Evolutionary conservation across 1,139 yeast species (phyloP), one percentile per base, ranked within the genome.

Genomic region (Blastobotrys elegans): DNA sequence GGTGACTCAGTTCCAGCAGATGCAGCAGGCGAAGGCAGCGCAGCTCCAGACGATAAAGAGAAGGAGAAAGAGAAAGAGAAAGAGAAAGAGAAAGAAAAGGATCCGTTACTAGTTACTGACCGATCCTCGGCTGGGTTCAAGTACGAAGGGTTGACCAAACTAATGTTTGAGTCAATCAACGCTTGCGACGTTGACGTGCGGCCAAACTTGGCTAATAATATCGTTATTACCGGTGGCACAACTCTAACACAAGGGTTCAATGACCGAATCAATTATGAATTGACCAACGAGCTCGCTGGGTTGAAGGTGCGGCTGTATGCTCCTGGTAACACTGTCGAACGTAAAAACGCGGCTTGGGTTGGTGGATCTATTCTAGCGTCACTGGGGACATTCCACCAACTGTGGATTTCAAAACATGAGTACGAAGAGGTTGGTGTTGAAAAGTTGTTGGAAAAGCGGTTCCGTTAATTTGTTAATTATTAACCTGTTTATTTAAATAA

Each of bases 341-440:
- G 97, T 60, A 79, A 81, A 55, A 86, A 80, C 63, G 89, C 94
- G 54, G 76, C 94, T 6, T 92, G 98, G 97, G 79, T 92, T 48
- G 99, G 99, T 38, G 97, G 97, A 6, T 83, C 95, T 56, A 94
- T 92, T 35, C 72, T 92, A 50, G 84, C 96, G 3, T 84, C 96
- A 48, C 74, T 92, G 60, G 98, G 98, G 24, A 89, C 97, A 1
- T 92, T 92, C 73, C 98, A 92, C 65, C 98, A 92, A 67, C 72
- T 89, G 71, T 92, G 98, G 97, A 96, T 92, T 2, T 86, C 94
- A 40, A 84, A 82, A 64, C 80, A 80, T 57, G 98, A 92, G 67
- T 88, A 85, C 60, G 88, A 88, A 53, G 98, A 92, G 64, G 92
- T 84, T 24, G 98, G 98, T 8, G 79, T 83, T 8, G 94, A 86